phyloP scores from a whole-genome alignment of 441 rosid genomes.

The Populus tomentosa region DNA sequence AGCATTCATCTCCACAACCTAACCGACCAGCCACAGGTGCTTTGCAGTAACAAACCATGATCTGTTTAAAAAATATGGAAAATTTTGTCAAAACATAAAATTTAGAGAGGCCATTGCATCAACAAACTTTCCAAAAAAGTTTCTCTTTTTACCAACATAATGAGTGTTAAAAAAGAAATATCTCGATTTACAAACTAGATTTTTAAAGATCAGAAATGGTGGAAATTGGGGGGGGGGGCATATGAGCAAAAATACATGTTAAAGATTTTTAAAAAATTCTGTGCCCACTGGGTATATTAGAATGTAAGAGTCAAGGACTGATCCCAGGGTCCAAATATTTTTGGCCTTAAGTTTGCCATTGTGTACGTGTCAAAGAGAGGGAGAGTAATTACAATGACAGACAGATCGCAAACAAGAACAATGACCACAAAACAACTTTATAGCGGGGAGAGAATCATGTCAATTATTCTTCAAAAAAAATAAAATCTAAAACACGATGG shows the following conservation, averaged over 20 bases:
- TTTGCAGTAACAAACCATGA: constrained; percentile 95
- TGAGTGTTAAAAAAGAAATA: too few species aligned
- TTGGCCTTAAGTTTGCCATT: too few species aligned
- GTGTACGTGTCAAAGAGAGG: too few species aligned
- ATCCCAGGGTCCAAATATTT: neutral
- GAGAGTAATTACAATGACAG: neutral
- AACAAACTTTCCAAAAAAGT: neutral
- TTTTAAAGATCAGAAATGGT: too few species aligned
- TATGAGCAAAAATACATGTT: neutral
- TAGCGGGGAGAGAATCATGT: too few species aligned
- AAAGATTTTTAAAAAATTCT: too few species aligned
- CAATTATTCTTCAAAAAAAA: neutral
- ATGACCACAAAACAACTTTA: too few species aligned
- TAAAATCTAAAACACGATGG: neutral
- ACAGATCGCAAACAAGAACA: neutral
- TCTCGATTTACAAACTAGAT: too few species aligned
- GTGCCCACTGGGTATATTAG: neutral
- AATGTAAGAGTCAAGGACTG: neutral
- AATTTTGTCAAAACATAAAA: too few species aligned
- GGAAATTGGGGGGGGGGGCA: too few species aligned
- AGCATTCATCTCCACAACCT: constrained; percentile 95
- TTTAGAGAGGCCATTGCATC: neutral
- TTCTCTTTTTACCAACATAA: neutral
- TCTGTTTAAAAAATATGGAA: constrained; percentile 38
- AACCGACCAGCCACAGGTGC: constrained; percentile 49